These are phyloP conservation scores for Allantophomopsis cytisporea DNA, from an alignment of 2,329 filamentous ascomycete species.

Conservation along the genomic window DNA sequence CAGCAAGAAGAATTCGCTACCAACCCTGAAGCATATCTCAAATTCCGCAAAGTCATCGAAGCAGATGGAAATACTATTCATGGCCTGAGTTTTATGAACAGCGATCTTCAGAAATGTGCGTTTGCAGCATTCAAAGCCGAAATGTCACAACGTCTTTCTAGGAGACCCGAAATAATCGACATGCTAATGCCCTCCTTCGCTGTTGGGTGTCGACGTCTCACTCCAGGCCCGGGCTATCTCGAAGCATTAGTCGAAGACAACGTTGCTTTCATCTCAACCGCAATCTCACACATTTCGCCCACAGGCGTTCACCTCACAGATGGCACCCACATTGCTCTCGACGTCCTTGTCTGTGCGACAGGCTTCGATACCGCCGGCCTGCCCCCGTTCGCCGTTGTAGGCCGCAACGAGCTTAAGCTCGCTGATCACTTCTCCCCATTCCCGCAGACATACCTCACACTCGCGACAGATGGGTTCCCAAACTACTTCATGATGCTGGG, in stretches of 20 bases:
- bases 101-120: constrained; percentile 20
- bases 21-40: constrained; percentile 23
- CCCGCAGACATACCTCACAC: constrained; percentile 14
- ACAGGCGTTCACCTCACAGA: constrained; percentile 17
- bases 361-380: constrained; percentile 17
- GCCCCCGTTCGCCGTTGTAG: constrained; percentile 14
- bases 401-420: constrained; percentile 8
- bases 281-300: constrained; percentile 26
- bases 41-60: constrained; percentile 30
- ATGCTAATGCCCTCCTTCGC: constrained; percentile 24
- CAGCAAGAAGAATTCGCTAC: constrained; percentile 21
- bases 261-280: constrained; percentile 26
- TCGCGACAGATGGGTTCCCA: constrained; percentile 12
- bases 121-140: constrained; percentile 18
- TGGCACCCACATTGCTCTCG: constrained; percentile 16
- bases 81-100: constrained; percentile 23
- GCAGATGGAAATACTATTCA: constrained; percentile 27
- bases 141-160: constrained; percentile 25
- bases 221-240: constrained; percentile 26
- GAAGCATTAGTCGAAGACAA: constrained; percentile 23
- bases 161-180: constrained; percentile 22
- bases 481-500: constrained; percentile 17
- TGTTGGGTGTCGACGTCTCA: constrained; percentile 27
- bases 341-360: constrained; percentile 24
- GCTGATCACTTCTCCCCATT: constrained; percentile 14